Base-by-base conservation (phyloP, 306 rosid genomes). In the Mimosa bimucronata region DNA sequence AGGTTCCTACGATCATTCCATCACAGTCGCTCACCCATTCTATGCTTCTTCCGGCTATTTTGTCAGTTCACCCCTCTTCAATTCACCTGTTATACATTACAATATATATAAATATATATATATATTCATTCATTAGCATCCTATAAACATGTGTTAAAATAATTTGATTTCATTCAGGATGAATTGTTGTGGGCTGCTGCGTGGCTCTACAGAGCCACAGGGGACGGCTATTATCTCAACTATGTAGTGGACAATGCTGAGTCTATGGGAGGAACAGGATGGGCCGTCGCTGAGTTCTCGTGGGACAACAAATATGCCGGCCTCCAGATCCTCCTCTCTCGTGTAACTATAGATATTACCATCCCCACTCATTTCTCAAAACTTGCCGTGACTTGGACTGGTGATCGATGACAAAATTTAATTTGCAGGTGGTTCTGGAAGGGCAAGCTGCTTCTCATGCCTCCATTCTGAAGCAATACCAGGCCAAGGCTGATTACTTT, bases 301-400 rank as follows among this genome's bases (percentile, higher is more conserved):
- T 94, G 97, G 98, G 97, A 92, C 69, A 94, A 86, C 87, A 94
- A 94, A 77, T 92, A 94, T 85, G 97, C 97, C 6, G 97, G 97
- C 64, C 83, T 91, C 21, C 98, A 94, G 68, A 86, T 76, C 81
- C 97, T 94, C 81, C 84, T 94, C 68, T 85, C 98, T 1, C 90
- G 89, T 92, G 98, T 94, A 83, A 28, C n/a, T 21, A 8, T n/a
- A n/a, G n/a, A n/a, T n/a, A n/a, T n/a, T n/a, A 21, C 62, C 11
- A 16, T 46, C 19, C n/a, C 0, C 18, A 5, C 9, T 48, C 4
- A 48, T 48, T 14, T 14, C 19, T 19, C 6, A 46, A 45, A 46
- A 6, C n/a, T 48, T 45, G 18, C 4, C 12, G 50, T 45, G 18
- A 12, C 16, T 45, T 45, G 3, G 9, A 3, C 2, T 44, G n/a